Evolutionary conservation across 495 filamentous ascomycete genomes (phyloP), one percentile per base, ranked within the genome.

Genomic region (Aspergillus asperescens): DNA sequence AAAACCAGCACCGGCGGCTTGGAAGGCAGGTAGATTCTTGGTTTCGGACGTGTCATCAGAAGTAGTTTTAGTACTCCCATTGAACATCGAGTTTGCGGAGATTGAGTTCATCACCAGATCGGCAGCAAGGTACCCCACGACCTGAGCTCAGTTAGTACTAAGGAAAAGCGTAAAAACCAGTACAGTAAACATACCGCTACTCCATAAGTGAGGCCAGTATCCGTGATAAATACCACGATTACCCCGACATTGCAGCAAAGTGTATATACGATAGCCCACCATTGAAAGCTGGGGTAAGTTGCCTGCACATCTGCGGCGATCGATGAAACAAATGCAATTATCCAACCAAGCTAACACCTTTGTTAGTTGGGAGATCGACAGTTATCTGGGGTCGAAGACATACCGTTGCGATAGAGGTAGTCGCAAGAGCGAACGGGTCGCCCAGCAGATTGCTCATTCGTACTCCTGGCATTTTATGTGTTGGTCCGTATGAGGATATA

Each of bases 341-440:
- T 67, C 93, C 93, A 99, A 44, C 90, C 91, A 47, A 94, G 81
- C 91, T 96, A 67, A 63, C 27, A 31, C 27, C 40, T 15, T 34
- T 15, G 50, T 54, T 58, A 56, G 39, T 34, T n/a, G 19, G 8
- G 25, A 13, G 1, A 19, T 38, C 5, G 3, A 32, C 31, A 20
- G 13, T 18, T 19, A 9, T 38, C 27, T 27, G 18, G n/a, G 22
- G n/a, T 48, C 2, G 27, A 28, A 46, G 15, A 80, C 89, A 68
- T 81, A 96, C 91, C 55, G 87, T 77, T 50, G 90, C 83, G 69
- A 99, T 96, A 23, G 90, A 95, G 34, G 93, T 81, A 13, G 93
- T 99, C 35, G 90, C 90, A 34, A 97, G 80, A 44, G 93, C 91
- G 72, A 99, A 96, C 2, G 94, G 94, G 73, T 97, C 92, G 59